A percentile compares a stretch with the other conserved stretches of the same genome.
Conservation (phyloP, 345 rosid genomes). For the Brassica nigra region DNA sequence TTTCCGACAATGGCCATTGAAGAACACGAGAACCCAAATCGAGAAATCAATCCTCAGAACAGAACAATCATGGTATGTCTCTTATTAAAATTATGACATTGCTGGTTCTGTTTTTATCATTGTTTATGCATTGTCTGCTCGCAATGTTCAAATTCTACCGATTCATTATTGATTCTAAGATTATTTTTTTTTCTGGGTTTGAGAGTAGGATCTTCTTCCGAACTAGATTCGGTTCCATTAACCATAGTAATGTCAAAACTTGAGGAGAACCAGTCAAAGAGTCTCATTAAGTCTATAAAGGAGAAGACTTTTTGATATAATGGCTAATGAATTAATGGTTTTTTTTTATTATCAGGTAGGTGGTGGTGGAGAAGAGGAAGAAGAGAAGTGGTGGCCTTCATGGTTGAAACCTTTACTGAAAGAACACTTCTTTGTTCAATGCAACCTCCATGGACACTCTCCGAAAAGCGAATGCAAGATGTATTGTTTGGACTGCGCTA, state of each 20-base stretch:
- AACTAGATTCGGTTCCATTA: neutral
- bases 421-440: constrained; percentile 79
- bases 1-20: constrained; percentile 10
- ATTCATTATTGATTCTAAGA: constrained; percentile 2
- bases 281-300: constrained; percentile 9
- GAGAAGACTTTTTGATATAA: constrained; percentile 19
- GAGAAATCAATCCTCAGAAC: constrained; percentile 68
- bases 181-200: neutral
- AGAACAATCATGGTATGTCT: constrained; percentile 61
- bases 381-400: constrained; percentile 68
- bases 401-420: constrained; percentile 78
- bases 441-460: constrained; percentile 71
- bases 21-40: constrained; percentile 62
- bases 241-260: neutral
- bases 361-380: constrained; percentile 58
- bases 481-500: constrained; percentile 90
- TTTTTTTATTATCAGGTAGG: constrained; percentile 39
- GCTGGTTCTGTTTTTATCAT: neutral
- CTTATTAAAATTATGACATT: constrained; percentile 9
- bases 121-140: neutral
- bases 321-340: neutral
- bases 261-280: constrained; percentile 5
- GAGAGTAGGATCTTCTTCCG: neutral
- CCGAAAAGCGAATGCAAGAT: constrained; percentile 93
- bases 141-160: neutral